Conservation (phyloP, 208 protist species). For the Wallacemonas sp. region DNA sequence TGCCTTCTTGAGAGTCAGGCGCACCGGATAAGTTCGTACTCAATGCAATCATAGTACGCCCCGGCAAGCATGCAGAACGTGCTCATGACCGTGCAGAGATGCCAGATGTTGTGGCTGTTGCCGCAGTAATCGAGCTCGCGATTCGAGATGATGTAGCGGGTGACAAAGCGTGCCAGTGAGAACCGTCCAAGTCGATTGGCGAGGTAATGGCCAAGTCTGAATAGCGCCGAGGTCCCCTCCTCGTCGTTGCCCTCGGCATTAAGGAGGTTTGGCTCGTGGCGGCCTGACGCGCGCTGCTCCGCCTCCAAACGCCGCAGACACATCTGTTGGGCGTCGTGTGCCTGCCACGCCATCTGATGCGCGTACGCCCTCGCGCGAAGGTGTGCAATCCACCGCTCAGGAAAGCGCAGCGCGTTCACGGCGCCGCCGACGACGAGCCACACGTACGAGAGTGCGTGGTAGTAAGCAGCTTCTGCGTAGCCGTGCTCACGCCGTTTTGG, state of each 20-base stretch:
- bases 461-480: constrained; percentile 47
- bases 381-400: constrained; percentile 32
- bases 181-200: background rate
- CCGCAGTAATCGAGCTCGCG: constrained; percentile 52
- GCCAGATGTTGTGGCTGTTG: constrained; percentile 77
- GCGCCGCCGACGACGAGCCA: constrained; percentile 44
- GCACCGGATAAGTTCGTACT: constrained; percentile 51
- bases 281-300: background rate
- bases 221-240: background rate
- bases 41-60: constrained; percentile 62
- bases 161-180: constrained; percentile 19
- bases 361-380: background rate
- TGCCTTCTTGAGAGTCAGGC: background rate
- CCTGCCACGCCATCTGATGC: background rate
- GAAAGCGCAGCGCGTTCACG: constrained; percentile 41
- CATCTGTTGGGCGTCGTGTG: constrained; percentile 9
- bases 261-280: no score
- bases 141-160: constrained; percentile 35
- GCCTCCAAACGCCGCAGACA: background rate
- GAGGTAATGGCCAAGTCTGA: background rate
- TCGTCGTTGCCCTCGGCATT: background rate
- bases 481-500: constrained; percentile 42
- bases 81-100: constrained; percentile 54
- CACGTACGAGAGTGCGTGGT: constrained; percentile 52
- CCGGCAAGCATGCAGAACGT: constrained; percentile 38